Percentiles rank a stretch among this genome's conserved stretches.
These are phyloP conservation scores for Hypoxylon sp. DNA, from an alignment of 2,329 filamentous ascomycete genomes.

Conservation along the genomic window DNA sequence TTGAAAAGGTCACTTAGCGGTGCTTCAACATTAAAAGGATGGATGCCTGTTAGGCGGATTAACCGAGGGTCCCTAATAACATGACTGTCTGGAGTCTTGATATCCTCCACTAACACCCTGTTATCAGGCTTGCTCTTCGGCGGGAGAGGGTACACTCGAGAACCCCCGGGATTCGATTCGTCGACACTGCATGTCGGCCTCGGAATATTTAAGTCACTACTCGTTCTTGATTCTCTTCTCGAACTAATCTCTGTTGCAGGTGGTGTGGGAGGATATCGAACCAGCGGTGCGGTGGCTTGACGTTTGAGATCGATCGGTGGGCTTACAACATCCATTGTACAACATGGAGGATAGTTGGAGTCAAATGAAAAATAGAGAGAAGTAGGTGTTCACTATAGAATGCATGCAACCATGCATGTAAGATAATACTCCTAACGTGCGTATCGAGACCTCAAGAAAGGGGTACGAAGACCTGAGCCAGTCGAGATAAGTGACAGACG, in stretches of 20 bases:
- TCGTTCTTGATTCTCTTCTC: slow-evolving; percentile 55
- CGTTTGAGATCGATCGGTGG: slow-evolving; percentile 35
- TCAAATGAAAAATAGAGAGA: slow-evolving; percentile 10
- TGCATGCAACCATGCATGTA: slow-evolving; percentile 36
- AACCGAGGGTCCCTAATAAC: slow-evolving; percentile 84
- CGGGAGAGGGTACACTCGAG: slow-evolving; percentile 73
- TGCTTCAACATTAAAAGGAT: slow-evolving; percentile 92
- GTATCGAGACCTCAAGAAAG: slow-evolving; percentile 16
- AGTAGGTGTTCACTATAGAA: slow-evolving; percentile 25
- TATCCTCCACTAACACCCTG: slow-evolving; percentile 79
- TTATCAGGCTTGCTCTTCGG: slow-evolving; percentile 71
- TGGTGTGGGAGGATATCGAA: slow-evolving; percentile 58
- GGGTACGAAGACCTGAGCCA: slow-evolving; percentile 14
- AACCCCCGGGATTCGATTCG: slow-evolving; percentile 36
- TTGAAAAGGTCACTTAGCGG: slow-evolving; percentile 84
- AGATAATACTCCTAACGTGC: slow-evolving; percentile 23
- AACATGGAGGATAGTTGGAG: slow-evolving; percentile 1
- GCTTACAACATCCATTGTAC: slow-evolving; percentile 32
- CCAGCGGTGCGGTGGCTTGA: slow-evolving; percentile 30
- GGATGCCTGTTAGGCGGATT: slow-evolving; percentile 87
- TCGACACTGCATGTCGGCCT: slow-evolving; percentile 37
- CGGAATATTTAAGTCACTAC: slow-evolving; percentile 46
- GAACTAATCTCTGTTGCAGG: slow-evolving; percentile 59
- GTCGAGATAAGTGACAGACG: slow-evolving; percentile 8
- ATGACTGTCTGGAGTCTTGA: slow-evolving; percentile 86